Evolutionary conservation across 108 stramenopile genomes (phyloP).

Genomic region (Discostella pseudostelligera): DNA sequence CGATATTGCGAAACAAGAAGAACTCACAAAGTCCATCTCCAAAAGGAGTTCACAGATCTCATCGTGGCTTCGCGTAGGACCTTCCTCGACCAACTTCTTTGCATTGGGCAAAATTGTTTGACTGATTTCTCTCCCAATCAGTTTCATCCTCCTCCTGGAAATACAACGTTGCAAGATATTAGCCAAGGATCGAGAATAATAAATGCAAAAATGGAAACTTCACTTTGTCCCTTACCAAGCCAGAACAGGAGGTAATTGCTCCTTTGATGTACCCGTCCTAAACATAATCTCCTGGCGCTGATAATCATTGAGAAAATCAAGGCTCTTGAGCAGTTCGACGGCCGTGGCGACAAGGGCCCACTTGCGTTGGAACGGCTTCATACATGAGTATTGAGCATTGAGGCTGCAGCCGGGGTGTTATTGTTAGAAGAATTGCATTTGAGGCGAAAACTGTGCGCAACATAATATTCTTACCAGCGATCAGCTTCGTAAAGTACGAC

Average conservation of each 20-base stretch:
- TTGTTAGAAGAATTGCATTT: neutral
- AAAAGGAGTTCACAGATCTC: slow-evolving; percentile 17
- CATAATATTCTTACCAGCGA: neutral
- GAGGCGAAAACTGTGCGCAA: neutral
- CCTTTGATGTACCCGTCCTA: slow-evolving; percentile 56
- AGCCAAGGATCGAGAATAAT: neutral
- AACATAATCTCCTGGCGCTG: slow-evolving; percentile 60
- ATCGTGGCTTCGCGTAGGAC: neutral
- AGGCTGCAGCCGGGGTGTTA: too few relatives aligned
- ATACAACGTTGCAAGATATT: neutral
- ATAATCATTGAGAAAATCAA: slow-evolving; percentile 39
- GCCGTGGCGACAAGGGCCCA: slow-evolving; percentile 55
- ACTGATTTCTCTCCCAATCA: slow-evolving; percentile 44
- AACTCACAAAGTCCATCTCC: slow-evolving; percentile 16
- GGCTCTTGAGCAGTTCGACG: slow-evolving; percentile 30
- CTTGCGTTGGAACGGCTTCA: slow-evolving; percentile 65
- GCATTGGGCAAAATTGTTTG: slow-evolving; percentile 28
- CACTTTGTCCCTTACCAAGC: slow-evolving; percentile 26
- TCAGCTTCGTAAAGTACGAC: slow-evolving; percentile 9
- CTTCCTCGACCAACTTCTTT: slow-evolving; percentile 15
- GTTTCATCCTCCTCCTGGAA: slow-evolving; percentile 34
- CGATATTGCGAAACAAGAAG: neutral
- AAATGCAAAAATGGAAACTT: neutral
- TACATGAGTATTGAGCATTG: neutral
- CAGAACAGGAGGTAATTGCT: slow-evolving; percentile 44